A percentile compares a stretch with the other conserved stretches of the same genome.
These are phyloP conservation scores for Cercis canadensis DNA, from an alignment of 306 rosid species.

Conservation along the genomic window DNA sequence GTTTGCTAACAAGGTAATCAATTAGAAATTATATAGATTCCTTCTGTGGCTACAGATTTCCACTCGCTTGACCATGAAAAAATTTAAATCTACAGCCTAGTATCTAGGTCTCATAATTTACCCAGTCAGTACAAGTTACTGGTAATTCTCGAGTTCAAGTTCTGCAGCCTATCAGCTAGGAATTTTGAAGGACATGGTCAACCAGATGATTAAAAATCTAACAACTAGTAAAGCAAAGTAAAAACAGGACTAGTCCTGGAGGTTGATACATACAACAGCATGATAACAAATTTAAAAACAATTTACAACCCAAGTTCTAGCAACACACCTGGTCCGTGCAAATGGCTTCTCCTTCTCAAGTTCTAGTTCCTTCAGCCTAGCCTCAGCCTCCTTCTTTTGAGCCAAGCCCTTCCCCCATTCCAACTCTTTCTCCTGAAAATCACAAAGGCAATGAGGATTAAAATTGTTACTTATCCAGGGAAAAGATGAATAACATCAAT, in stretches of 20 bases:
- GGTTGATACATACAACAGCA: conserved; percentile 11
- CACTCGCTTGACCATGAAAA: too few relatives aligned
- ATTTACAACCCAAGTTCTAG: neutral
- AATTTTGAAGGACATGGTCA: neutral
- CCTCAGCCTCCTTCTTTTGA: conserved; percentile 69
- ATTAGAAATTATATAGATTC: too few relatives aligned
- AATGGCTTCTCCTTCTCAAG: conserved; percentile 67
- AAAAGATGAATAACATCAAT: conserved; percentile 5
- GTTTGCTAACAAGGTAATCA: too few relatives aligned
- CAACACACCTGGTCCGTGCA: conserved; percentile 77
- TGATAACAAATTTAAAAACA: conserved; percentile 24
- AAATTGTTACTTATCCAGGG: neutral
- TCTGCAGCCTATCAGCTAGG: too few relatives aligned
- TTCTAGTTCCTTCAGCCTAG: conserved; percentile 54
- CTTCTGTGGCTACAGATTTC: too few relatives aligned
- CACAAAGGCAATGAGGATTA: conserved; percentile 18
- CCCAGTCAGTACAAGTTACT: too few relatives aligned
- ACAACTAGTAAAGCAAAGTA: conserved; percentile 1
- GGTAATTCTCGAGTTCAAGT: too few relatives aligned
- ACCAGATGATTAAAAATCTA: conserved; percentile 14
- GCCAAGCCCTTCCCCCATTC: conserved; percentile 77
- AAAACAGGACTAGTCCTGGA: neutral
- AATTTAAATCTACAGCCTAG: too few relatives aligned
- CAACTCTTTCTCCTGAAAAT: conserved; percentile 54
- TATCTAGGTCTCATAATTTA: too few relatives aligned